phyloP scores from a whole-genome alignment of 352 stramenopile genomes.

The Globisporangium paroecandrum region DNA sequence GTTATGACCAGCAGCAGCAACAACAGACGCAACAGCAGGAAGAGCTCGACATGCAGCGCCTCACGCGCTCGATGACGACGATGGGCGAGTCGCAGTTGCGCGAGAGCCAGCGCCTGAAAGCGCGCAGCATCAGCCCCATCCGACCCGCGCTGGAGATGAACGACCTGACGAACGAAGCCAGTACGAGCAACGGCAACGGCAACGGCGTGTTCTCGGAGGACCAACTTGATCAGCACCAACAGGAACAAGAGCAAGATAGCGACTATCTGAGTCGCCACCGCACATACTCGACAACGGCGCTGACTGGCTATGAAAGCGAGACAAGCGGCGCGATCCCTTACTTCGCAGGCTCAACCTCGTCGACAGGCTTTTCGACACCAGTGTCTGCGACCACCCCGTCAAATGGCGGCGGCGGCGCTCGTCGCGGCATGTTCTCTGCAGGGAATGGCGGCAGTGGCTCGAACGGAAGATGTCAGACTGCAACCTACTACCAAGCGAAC shows the following conservation, averaged over 20 bases:
- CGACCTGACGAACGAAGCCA: constrained; percentile 12
- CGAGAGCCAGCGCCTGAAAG: constrained; percentile 23
- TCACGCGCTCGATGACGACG: constrained; percentile 36
- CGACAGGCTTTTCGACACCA: constrained; percentile 9
- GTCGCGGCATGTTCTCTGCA: constrained; percentile 7
- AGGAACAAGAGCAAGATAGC: constrained; percentile 5
- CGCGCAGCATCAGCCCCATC: constrained; percentile 49
- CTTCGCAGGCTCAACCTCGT: constrained; percentile 8
- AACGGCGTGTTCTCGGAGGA: constrained; percentile 16
- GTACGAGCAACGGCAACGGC: constrained; percentile 25
- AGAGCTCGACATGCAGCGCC: constrained; percentile 20
- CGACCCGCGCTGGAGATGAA: constrained; percentile 19
- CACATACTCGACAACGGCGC: constrained; percentile 1
- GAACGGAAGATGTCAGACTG: background rate
- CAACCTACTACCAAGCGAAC: background rate
- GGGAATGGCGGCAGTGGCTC: background rate
- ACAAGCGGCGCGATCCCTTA: background rate
- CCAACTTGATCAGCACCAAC: constrained; percentile 17
- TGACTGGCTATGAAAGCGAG: background rate
- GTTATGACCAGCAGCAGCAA: background rate
- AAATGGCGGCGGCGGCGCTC: background rate
- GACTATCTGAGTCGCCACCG: background rate
- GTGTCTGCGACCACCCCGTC: background rate
- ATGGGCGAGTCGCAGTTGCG: constrained; percentile 22
- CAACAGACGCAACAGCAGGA: background rate